phyloP scores from a whole-genome alignment of 306 rosid genomes.

The Sechiopsis laciniata region DNA sequence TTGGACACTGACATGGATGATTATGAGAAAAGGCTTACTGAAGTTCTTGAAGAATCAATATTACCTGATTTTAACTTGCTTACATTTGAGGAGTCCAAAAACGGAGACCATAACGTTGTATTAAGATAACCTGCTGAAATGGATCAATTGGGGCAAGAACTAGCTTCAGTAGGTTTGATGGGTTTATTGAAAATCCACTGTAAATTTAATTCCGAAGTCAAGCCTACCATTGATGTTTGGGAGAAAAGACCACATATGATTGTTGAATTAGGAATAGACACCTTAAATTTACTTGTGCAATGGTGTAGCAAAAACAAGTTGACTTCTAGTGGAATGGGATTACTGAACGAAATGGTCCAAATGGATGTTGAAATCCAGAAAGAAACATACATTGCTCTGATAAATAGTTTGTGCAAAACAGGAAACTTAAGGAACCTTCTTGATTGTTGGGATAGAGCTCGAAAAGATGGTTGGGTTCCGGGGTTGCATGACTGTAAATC shows the following conservation, averaged over 20 bases:
- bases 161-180: conserved; percentile 41
- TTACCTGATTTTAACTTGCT: conserved; percentile 49
- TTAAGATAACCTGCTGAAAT: conserved; percentile 49
- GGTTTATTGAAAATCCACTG: conserved; percentile 45
- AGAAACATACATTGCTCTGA: conserved; percentile 49
- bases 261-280: conserved; percentile 45
- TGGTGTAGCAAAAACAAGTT: conserved; percentile 57
- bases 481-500: conserved; percentile 41
- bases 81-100: conserved; percentile 37
- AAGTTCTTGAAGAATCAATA: conserved; percentile 52
- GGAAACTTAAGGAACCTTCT: conserved; percentile 52
- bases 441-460: conserved; percentile 52
- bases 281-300: conserved; percentile 56
- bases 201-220: conserved; percentile 43
- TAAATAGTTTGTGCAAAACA: conserved; percentile 52
- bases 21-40: conserved; percentile 50
- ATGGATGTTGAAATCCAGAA: conserved; percentile 36
- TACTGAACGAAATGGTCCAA: conserved; percentile 54
- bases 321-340: conserved; percentile 37
- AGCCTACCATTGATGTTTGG: conserved; percentile 32
- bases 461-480: conserved; percentile 54
- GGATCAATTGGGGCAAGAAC: conserved; percentile 74
- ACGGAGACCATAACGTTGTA: conserved; percentile 42
- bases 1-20: conserved; percentile 67
- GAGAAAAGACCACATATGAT: conserved; percentile 44